Evolutionary conservation across 495 filamentous ascomycete species (phyloP).

Genomic region (Neurospora sp.): DNA sequence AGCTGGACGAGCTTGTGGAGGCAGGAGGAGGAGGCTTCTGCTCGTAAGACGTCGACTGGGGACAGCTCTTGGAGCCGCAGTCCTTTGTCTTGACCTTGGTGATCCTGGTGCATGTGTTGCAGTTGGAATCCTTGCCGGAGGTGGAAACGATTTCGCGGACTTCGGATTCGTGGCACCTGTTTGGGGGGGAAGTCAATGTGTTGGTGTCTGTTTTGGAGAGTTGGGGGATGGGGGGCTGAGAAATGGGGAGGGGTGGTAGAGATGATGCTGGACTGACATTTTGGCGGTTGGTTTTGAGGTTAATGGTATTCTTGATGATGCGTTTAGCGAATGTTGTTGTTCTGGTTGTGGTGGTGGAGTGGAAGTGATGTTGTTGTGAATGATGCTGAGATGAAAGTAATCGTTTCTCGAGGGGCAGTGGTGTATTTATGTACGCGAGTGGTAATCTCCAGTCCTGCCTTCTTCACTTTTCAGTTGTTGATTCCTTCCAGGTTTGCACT

Average conservation of each 20-base stretch:
- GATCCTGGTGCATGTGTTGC: not conserved
- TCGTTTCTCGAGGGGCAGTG: not conserved
- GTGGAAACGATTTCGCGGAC: not conserved
- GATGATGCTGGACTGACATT: not conserved
- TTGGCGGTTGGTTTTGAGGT: not conserved
- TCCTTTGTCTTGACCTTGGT: not conserved
- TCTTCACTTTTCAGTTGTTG: not conserved
- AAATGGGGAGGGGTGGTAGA: no score
- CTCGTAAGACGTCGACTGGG: not conserved
- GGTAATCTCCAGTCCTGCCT: not conserved
- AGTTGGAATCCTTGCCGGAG: not conserved
- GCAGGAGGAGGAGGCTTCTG: not conserved
- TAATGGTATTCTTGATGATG: not conserved
- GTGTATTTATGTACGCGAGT: not conserved
- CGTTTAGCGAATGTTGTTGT: not conserved
- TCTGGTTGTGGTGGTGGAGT: not conserved
- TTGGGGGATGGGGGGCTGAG: not conserved
- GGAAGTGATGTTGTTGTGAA: not conserved
- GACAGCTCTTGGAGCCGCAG: not conserved
- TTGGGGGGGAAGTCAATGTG: not conserved
- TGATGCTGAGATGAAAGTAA: not conserved
- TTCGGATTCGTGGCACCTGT: not conserved
- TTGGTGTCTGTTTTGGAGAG: not conserved
- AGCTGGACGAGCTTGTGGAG: not conserved
- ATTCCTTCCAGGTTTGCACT: not conserved